phyloP scores from a whole-genome alignment of 139 green algal species.

The Micractinium sp. region DNA sequence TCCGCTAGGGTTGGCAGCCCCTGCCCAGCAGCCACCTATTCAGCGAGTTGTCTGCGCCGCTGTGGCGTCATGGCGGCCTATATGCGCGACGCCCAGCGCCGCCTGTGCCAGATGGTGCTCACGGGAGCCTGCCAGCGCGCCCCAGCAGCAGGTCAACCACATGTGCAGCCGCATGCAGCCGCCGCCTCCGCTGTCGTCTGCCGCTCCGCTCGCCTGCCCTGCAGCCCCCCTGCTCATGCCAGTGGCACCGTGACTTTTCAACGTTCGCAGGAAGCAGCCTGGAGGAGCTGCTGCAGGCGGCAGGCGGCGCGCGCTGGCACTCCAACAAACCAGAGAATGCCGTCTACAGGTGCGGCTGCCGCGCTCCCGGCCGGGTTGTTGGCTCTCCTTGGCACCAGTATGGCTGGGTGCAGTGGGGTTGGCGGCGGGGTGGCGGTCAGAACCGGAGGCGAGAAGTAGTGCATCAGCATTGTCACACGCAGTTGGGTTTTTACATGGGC shows the following conservation, averaged over 20 bases:
- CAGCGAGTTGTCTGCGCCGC: no score
- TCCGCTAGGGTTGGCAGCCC: no score
- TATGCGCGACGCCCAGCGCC: constrained; percentile 7
- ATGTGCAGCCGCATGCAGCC: background rate
- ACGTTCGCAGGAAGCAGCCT: background rate
- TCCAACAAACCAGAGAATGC: constrained; percentile 33
- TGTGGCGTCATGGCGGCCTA: constrained; percentile 2
- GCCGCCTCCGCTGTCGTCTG: background rate
- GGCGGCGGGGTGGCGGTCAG: no score
- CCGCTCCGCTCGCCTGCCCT: background rate
- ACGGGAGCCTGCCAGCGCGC: background rate
- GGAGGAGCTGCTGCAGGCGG: background rate
- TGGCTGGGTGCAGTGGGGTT: no score
- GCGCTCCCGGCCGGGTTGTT: no score
- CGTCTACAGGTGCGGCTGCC: constrained; percentile 27
- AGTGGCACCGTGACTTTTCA: no score
- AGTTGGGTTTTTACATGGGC: no score
- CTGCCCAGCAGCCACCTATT: no score
- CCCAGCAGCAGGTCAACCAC: background rate
- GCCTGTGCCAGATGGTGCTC: background rate
- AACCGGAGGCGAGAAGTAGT: no score
- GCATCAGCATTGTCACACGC: no score
- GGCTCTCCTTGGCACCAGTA: no score
- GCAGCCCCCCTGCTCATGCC: background rate
- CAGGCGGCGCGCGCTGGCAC: constrained; percentile 1